Conservation (phyloP, 225 moss, liverwort and hornwort genomes). For the Climacium dendroides region DNA sequence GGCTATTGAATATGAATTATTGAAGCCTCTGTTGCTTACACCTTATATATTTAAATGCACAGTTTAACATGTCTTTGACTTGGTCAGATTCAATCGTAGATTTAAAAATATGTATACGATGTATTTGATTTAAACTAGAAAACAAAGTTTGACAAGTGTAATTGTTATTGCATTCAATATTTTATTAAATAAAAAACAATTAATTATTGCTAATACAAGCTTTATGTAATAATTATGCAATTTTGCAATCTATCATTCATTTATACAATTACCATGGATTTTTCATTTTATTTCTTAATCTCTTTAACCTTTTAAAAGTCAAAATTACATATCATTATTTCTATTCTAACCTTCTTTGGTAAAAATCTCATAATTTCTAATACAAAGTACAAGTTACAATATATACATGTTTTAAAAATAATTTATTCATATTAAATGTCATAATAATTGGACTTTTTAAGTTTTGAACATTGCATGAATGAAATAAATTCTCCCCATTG, state of each 20-base stretch:
- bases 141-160: background rate
- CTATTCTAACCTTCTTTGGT: background rate
- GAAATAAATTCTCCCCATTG: too few species aligned
- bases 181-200: background rate
- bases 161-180: background rate
- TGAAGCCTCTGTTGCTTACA: rapidly evolving
- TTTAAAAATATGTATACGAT: background rate
- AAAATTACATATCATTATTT: too few species aligned
- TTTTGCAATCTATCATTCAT: background rate
- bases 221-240: background rate
- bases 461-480: too few species aligned
- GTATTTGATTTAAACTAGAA: background rate
- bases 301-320: background rate
- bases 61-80: background rate
- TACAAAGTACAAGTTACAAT: background rate
- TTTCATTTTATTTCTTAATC: background rate
- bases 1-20: background rate
- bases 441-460: background rate
- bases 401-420: background rate
- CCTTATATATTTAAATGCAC: background rate
- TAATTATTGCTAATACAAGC: background rate
- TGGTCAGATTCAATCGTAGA: background rate
- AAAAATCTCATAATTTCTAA: background rate
- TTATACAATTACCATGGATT: background rate
- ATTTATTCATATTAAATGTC: background rate